These are phyloP conservation scores for Gossypium aridum DNA, from an alignment of 441 rosid genomes.

Conservation along the genomic window DNA sequence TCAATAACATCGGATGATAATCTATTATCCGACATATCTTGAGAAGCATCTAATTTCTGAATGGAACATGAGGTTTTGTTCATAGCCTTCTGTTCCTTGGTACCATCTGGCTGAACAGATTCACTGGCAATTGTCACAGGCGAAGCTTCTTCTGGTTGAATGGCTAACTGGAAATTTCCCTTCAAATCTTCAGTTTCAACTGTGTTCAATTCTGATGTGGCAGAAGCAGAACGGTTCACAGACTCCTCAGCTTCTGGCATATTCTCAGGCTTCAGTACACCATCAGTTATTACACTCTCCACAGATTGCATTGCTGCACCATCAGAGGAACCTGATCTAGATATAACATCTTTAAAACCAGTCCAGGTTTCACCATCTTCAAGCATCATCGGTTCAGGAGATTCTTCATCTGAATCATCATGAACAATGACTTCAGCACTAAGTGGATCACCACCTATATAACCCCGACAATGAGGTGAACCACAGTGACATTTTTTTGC, in stretches of 20 bases:
- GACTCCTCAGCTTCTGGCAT: conserved; percentile 26
- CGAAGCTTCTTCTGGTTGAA: conserved; percentile 27
- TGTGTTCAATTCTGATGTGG: conserved; percentile 20
- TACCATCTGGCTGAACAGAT: conserved; percentile 34
- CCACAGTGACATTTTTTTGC: conserved; percentile 95
- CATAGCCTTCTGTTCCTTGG: conserved; percentile 33
- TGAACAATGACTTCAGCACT: conserved; percentile 71
- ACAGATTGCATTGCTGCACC: conserved; percentile 25
- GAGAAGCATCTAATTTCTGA: conserved; percentile 25
- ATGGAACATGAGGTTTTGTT: conserved; percentile 21
- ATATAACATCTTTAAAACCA: conserved; percentile 12
- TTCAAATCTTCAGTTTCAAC: conserved; percentile 30
- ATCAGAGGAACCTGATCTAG: conserved; percentile 28
- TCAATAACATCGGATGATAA: conserved; percentile 31
- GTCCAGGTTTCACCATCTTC: conserved; percentile 37
- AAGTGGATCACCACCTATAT: conserved; percentile 94
- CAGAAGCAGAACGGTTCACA: conserved; percentile 29
- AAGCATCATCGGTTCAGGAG: conserved; percentile 83
- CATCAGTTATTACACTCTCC: conserved; percentile 25
- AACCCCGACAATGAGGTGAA: conserved; percentile 85
- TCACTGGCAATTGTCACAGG: conserved; percentile 23
- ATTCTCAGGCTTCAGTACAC: conserved; percentile 21
- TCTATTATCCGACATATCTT: conserved; percentile 22
- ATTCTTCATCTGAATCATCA: conserved; percentile 99
- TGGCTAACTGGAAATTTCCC: conserved; percentile 22